These are phyloP conservation scores for Potentilla sterilis DNA, from an alignment of 306 rosid genomes.

Conservation along the genomic window DNA sequence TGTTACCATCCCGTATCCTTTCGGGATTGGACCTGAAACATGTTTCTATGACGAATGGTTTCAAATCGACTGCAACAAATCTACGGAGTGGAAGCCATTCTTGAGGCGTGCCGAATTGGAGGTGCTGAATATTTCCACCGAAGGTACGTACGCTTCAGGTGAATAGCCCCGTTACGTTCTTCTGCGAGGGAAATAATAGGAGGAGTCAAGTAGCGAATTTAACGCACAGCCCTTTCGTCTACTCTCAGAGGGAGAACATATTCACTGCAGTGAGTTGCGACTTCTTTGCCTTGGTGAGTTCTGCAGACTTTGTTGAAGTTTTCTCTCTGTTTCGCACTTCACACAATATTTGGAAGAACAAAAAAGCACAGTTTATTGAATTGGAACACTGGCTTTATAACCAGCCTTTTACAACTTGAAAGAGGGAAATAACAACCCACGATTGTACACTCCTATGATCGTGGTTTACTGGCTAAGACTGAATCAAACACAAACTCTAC, in stretches of 20 bases:
- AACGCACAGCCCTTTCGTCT: slow-evolving; percentile 22
- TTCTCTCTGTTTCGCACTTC: too few species aligned
- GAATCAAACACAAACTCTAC: too few species aligned
- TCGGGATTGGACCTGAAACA: neutral
- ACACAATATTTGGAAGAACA: too few species aligned
- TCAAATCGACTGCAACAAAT: neutral
- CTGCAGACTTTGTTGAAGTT: neutral
- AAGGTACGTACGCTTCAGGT: neutral
- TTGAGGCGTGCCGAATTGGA: neutral
- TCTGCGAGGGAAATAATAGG: neutral
- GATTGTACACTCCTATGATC: too few species aligned
- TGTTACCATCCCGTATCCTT: slow-evolving; percentile 9
- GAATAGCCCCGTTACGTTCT: neutral
- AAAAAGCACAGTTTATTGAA: too few species aligned
- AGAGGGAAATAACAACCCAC: too few species aligned
- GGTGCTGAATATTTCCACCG: neutral
- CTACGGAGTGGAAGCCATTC: neutral
- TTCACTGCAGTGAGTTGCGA: slow-evolving; percentile 28
- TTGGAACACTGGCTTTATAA: too few species aligned
- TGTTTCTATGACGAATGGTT: slow-evolving; percentile 14
- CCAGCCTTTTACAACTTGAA: too few species aligned
- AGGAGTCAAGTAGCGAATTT: neutral
- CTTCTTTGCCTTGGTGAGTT: neutral
- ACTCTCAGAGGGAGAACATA: slow-evolving; percentile 3
- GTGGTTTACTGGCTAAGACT: too few species aligned